A percentile compares a stretch with the other conserved stretches of the same genome.
These are phyloP conservation scores for Asterophora lycoperdoides DNA, from an alignment of 768 basidiomycete species.

Conservation along the genomic window DNA sequence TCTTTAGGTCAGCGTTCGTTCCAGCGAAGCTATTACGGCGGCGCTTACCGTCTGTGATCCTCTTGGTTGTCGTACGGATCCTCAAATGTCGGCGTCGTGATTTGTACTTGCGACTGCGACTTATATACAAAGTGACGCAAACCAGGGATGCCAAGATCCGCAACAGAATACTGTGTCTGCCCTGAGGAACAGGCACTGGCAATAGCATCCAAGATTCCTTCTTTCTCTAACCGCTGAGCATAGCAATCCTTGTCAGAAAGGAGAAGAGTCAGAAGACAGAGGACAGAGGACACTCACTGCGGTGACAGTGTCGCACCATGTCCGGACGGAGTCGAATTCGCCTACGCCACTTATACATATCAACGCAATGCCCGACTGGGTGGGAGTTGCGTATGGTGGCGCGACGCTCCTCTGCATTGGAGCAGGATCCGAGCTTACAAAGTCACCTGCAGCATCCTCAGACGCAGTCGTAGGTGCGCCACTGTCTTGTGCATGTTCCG, in stretches of 20 bases:
- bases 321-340: slow-evolving; percentile 80
- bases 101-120: slow-evolving; percentile 82
- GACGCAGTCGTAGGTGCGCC: slow-evolving; percentile 7
- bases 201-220: slow-evolving; percentile 53
- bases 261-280: background rate
- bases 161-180: slow-evolving; percentile 61
- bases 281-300: slow-evolving; percentile 36
- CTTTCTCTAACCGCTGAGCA: slow-evolving; percentile 58
- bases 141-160: slow-evolving; percentile 82
- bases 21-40: background rate
- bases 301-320: slow-evolving; percentile 67
- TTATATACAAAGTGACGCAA: slow-evolving; percentile 95
- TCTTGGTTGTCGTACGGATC: slow-evolving; percentile 69
- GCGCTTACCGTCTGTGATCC: slow-evolving; percentile 54
- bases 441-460: background rate
- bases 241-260: slow-evolving; percentile 1
- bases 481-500: slow-evolving; percentile 14
- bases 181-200: slow-evolving; percentile 42
- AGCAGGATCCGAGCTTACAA: slow-evolving; percentile 2
- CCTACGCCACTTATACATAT: slow-evolving; percentile 78
- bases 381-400: background rate
- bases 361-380: slow-evolving; percentile 50
- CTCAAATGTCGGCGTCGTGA: slow-evolving; percentile 82
- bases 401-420: slow-evolving; percentile 8
- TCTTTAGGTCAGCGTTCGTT: background rate